Conservation (phyloP, 352 stramenopile species). For the Pythium diclinum region DNA sequence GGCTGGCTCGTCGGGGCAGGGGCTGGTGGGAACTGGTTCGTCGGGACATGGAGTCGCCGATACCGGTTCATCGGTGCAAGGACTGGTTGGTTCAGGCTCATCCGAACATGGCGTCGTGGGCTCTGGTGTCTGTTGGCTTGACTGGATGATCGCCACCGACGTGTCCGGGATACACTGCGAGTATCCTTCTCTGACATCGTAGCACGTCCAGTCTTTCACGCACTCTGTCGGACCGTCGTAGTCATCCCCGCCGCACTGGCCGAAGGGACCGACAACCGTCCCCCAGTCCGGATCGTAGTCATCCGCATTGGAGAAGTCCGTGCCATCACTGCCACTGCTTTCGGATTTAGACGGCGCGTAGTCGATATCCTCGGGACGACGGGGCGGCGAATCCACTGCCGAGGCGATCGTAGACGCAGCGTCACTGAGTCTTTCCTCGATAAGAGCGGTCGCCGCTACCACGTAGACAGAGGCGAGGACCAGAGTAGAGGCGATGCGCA, state of each 20-base stretch:
- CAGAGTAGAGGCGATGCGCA: background rate
- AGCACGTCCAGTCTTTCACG: constrained; percentile 4
- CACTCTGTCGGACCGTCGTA: constrained; percentile 3
- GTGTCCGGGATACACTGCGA: constrained; percentile 2
- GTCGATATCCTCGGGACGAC: background rate
- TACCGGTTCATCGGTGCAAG: background rate
- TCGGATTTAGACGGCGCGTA: background rate
- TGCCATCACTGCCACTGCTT: background rate
- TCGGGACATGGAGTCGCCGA: background rate
- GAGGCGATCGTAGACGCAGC: background rate
- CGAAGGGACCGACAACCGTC: background rate
- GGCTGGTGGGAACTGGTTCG: background rate
- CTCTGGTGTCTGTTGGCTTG: background rate
- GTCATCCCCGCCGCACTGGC: background rate
- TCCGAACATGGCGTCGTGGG: background rate
- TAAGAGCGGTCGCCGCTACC: background rate
- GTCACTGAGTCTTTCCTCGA: background rate
- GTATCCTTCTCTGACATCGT: background rate
- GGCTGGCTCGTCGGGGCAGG: background rate
- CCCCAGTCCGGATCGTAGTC: constrained; percentile 4
- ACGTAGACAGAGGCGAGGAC: background rate
- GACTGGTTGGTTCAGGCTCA: background rate
- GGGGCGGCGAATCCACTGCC: background rate
- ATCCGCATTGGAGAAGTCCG: background rate
- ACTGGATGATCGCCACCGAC: background rate